Evolutionary conservation across 495 filamentous ascomycete species (phyloP).

Genomic region (Daldinia childiae): DNA sequence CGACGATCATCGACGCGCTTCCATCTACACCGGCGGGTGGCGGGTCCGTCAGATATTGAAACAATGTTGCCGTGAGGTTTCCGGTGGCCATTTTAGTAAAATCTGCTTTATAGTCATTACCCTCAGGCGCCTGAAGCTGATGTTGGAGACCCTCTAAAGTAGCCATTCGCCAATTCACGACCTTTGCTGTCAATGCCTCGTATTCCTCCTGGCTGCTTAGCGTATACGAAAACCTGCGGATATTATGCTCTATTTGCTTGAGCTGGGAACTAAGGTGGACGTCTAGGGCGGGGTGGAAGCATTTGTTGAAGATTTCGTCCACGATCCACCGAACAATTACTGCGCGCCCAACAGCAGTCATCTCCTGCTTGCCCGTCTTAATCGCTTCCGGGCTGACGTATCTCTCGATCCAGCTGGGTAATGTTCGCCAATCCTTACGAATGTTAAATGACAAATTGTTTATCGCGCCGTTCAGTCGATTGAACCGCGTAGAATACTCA

Average conservation of each 20-base stretch:
- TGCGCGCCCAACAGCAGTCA: conserved; percentile 94
- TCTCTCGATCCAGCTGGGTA: conserved; percentile 80
- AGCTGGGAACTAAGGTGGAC: conserved; percentile 75
- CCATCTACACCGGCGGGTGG: conserved; percentile 78
- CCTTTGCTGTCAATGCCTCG: conserved; percentile 84
- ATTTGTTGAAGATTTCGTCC: conserved; percentile 87
- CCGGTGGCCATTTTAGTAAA: conserved; percentile 75
- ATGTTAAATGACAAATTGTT: conserved; percentile 95
- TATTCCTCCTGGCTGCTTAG: conserved; percentile 83
- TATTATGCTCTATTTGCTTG: conserved; percentile 89
- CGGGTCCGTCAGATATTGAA: conserved; percentile 77
- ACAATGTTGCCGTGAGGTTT: conserved; percentile 74
- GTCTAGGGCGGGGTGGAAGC: conserved; percentile 91
- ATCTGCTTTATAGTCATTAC: conserved; percentile 66
- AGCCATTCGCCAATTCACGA: conserved; percentile 91
- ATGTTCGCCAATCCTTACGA: conserved; percentile 85
- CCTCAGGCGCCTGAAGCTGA: conserved; percentile 69
- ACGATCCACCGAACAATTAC: conserved; percentile 90
- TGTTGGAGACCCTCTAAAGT: conserved; percentile 91
- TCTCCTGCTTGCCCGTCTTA: conserved; percentile 86
- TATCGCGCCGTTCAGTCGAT: conserved; percentile 91
- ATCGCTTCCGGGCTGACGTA: conserved; percentile 86
- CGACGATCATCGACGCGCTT: conserved; percentile 89
- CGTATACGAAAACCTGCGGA: conserved; percentile 76
- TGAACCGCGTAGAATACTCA: conserved; percentile 91